These are phyloP conservation scores for Diacronema lutheri DNA, from an alignment of 78 protist species.

Conservation along the genomic window DNA sequence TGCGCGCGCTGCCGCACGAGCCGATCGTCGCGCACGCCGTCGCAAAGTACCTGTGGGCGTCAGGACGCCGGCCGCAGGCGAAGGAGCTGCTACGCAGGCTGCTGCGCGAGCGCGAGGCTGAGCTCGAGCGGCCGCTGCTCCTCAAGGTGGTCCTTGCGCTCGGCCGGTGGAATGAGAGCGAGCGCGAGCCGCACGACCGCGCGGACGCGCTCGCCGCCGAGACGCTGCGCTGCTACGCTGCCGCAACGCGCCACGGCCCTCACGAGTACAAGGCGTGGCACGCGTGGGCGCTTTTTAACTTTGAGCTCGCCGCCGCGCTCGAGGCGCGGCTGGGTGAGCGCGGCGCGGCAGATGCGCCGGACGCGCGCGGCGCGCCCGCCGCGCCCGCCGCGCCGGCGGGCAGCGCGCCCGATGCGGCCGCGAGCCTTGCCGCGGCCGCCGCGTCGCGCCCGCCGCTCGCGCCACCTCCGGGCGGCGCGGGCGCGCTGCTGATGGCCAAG, in stretches of 20 bases:
- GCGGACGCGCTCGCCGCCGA: not conserved
- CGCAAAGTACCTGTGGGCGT: slow-evolving; percentile 79
- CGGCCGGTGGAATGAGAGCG: slow-evolving; percentile 61
- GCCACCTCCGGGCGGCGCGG: no score
- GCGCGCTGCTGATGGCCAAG: not conserved
- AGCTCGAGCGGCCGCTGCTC: not conserved
- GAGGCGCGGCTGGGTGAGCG: not conserved
- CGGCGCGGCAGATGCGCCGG: not conserved
- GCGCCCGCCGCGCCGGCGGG: not conserved
- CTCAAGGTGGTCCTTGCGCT: slow-evolving; percentile 46
- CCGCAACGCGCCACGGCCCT: slow-evolving; percentile 65
- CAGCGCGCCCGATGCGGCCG: not conserved
- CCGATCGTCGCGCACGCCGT: slow-evolving; percentile 71
- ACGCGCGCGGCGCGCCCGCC: not conserved
- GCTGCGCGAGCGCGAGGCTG: not conserved
- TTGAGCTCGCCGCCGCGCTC: slow-evolving; percentile 26
- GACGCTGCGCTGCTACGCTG: slow-evolving; percentile 18
- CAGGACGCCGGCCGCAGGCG: slow-evolving; percentile 22
- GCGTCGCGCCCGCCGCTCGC: no score
- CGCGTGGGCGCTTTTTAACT: slow-evolving; percentile 87
- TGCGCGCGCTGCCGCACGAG: slow-evolving; percentile 17
- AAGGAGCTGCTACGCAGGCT: not conserved
- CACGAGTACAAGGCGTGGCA: slow-evolving; percentile 95
- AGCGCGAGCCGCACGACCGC: not conserved
- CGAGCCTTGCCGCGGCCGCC: not conserved